These are phyloP conservation scores for Eutrema salsugineum DNA, from an alignment of 441 rosid species.

Conservation along the genomic window DNA sequence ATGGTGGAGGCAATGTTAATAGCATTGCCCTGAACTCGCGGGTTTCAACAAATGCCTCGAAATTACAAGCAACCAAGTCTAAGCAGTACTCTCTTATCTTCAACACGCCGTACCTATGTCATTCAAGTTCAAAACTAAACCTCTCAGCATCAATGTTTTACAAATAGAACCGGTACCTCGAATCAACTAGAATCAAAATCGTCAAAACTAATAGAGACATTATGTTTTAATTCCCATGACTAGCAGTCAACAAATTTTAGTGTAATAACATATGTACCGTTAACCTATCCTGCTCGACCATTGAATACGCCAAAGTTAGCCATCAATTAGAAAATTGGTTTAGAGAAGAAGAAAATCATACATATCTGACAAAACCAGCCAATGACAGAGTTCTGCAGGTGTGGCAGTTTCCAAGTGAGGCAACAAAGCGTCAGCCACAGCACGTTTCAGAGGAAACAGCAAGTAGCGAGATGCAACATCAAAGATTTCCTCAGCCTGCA, in stretches of 20 bases:
- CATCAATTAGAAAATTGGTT: background rate
- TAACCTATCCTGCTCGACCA: background rate
- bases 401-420: conserved; percentile 81
- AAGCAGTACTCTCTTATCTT: conserved; percentile 90
- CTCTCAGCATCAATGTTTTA: background rate
- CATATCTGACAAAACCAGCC: conserved; percentile 91
- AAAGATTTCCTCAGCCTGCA: conserved; percentile 91
- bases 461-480: conserved; percentile 97
- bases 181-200: background rate
- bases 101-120: conserved; percentile 80
- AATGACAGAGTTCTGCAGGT: conserved; percentile 83
- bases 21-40: conserved; percentile 85
- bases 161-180: background rate
- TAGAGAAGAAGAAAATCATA: conserved; percentile 33
- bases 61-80: conserved; percentile 77
- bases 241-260: background rate
- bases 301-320: background rate
- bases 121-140: conserved; percentile 4
- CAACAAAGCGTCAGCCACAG: conserved; percentile 87
- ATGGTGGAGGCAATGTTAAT: conserved; percentile 88
- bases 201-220: background rate
- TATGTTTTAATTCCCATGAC: background rate
- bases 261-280: background rate
- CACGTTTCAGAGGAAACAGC: conserved; percentile 90
- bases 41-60: conserved; percentile 85